Conservation (phyloP, 2,329 filamentous ascomycete species). For the Neocatenulostroma microsporum region DNA sequence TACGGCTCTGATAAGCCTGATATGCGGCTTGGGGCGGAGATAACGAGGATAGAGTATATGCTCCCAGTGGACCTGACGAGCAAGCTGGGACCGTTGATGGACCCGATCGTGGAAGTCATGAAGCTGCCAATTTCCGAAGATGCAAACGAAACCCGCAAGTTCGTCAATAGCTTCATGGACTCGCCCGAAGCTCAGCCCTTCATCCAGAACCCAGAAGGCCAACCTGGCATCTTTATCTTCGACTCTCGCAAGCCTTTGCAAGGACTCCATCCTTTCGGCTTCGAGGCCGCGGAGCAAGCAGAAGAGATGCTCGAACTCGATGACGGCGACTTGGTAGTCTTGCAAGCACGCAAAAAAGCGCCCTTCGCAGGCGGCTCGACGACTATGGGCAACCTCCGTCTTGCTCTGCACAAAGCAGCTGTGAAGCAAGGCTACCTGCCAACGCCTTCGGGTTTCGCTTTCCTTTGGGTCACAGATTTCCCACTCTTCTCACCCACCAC, state of each 20-base stretch:
- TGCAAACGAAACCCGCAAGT: slow-evolving; percentile 49
- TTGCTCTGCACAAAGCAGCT: slow-evolving; percentile 60
- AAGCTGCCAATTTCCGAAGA: slow-evolving; percentile 54
- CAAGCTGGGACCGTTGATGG: slow-evolving; percentile 63
- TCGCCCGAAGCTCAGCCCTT: slow-evolving; percentile 51
- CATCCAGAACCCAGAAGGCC: slow-evolving; percentile 63
- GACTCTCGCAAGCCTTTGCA: slow-evolving; percentile 65
- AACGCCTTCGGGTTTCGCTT: slow-evolving; percentile 49
- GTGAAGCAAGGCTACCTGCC: slow-evolving; percentile 54
- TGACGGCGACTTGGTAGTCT: slow-evolving; percentile 69
- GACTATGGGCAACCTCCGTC: slow-evolving; percentile 62
- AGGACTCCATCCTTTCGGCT: slow-evolving; percentile 71
- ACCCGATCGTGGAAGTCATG: slow-evolving; percentile 68
- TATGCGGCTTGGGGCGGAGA: slow-evolving; percentile 61
- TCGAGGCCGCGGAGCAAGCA: slow-evolving; percentile 56
- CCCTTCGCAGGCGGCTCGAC: slow-evolving; percentile 67
- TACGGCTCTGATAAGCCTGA: slow-evolving; percentile 95
- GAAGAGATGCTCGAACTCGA: slow-evolving; percentile 49
- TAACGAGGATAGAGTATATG: slow-evolving; percentile 56
- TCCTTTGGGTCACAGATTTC: slow-evolving; percentile 84
- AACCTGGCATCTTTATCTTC: slow-evolving; percentile 68
- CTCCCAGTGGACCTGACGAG: slow-evolving; percentile 57
- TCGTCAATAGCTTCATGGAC: slow-evolving; percentile 65
- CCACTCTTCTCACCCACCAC: slow-evolving; percentile 76
- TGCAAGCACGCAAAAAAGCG: slow-evolving; percentile 66